These are phyloP conservation scores for Paecilomyces niveus DNA, from an alignment of 2,329 filamentous ascomycete genomes.

Conservation along the genomic window DNA sequence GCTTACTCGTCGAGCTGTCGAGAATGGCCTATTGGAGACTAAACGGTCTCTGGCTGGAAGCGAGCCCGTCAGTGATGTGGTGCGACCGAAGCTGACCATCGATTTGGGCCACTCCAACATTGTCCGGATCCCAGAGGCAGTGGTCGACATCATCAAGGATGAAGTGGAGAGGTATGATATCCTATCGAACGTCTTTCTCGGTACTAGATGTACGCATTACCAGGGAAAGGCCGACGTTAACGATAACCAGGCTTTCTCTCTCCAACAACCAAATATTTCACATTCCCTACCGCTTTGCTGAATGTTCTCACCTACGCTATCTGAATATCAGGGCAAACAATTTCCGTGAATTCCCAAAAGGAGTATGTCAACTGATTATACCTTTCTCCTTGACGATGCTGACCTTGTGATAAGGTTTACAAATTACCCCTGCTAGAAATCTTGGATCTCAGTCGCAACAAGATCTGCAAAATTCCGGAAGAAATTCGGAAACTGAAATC, in stretches of 20 bases:
- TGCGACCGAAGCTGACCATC: conserved; percentile 44
- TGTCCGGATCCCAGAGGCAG: conserved; percentile 41
- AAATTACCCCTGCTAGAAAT: conserved; percentile 83
- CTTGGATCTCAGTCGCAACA: conserved; percentile 84
- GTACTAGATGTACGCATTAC: not conserved
- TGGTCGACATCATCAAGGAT: conserved; percentile 46
- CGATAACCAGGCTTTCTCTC: conserved; percentile 36
- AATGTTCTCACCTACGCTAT: conserved; percentile 43
- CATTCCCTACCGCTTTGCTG: conserved; percentile 41
- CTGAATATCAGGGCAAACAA: conserved; percentile 45
- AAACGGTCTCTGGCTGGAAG: conserved; percentile 41
- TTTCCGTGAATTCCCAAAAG: conserved; percentile 55
- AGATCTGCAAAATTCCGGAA: conserved; percentile 67
- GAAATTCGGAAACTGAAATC: conserved; percentile 76
- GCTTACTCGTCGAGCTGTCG: conserved; percentile 38
- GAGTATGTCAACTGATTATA: conserved; percentile 41
- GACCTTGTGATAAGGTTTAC: conserved; percentile 58
- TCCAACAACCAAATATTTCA: conserved; percentile 46
- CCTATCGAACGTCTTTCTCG: not conserved
- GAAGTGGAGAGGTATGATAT: conserved; percentile 43
- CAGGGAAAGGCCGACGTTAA: conserved; percentile 5
- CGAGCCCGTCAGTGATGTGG: conserved; percentile 38
- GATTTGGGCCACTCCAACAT: conserved; percentile 46
- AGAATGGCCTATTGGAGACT: conserved; percentile 40
- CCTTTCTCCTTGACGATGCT: conserved; percentile 7